Percentiles rank a stretch among this genome's conserved stretches.
phyloP scores from a whole-genome alignment of 192 early-diverging fungal genomes.

The Coemansia sp. region DNA sequence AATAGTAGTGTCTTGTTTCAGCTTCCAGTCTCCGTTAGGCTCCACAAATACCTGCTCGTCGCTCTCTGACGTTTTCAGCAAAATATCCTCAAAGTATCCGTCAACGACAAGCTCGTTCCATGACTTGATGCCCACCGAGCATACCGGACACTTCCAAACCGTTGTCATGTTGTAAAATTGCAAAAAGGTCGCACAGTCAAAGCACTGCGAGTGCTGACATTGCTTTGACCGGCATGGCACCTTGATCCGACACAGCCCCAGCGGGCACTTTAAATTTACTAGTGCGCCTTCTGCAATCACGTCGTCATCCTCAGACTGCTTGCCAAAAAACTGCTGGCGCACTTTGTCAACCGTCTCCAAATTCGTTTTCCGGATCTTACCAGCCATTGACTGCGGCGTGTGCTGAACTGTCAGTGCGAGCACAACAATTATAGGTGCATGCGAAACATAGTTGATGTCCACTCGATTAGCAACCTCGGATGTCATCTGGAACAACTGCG shows the following conservation, averaged over 20 bases:
- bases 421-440: conserved; percentile 12
- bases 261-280: conserved; percentile 72
- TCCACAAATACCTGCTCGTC: conserved; percentile 50
- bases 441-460: conserved; percentile 22
- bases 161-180: conserved; percentile 67
- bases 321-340: conserved; percentile 35
- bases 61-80: conserved; percentile 21
- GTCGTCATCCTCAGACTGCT: conserved; percentile 64
- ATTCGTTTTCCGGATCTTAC: conserved; percentile 19
- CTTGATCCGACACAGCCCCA: conserved; percentile 67
- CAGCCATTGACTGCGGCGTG: conserved; percentile 26
- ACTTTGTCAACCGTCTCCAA: conserved; percentile 22
- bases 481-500: conserved; percentile 10
- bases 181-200: conserved; percentile 72
- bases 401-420: conserved; percentile 25
- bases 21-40: conserved; percentile 40
- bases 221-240: conserved; percentile 60
- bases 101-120: conserved; percentile 68
- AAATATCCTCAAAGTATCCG: conserved; percentile 58
- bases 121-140: conserved; percentile 56
- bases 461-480: conserved; percentile 21
- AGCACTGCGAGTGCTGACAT: conserved; percentile 84
- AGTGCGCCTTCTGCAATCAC: conserved; percentile 63
- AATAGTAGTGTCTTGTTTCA: conserved; percentile 29
- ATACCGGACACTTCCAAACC: conserved; percentile 77